Evolutionary conservation across 106 monocot species (phyloP), one percentile per base, ranked within the genome.

Genomic region (Apostasia ramifera): DNA sequence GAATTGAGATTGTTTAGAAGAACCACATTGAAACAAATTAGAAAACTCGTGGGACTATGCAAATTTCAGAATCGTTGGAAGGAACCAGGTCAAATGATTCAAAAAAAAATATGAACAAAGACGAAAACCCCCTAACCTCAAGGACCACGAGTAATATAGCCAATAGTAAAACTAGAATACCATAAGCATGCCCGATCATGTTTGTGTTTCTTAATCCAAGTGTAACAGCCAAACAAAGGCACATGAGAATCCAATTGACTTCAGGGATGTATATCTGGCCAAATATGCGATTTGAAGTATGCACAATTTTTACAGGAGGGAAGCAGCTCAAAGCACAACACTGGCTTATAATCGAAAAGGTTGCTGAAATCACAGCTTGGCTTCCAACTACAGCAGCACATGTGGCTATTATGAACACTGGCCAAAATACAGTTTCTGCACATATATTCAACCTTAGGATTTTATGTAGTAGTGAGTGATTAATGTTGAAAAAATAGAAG

Each of bases 181-280:
- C 92, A 73, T 88, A 92, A 57, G 92, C 92, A 79, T 92, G 76
- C 47, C 85, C 88, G 48, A 92, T 92, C 39, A 69, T 70, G 69
- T 81, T 88, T 7, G 88, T 85, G 68, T 85, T 67, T 78, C 81
- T 71, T 42, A 82, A 62, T 11, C 92, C 92, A 61, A 88, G 44
- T 7, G 81, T 92, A 44, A 88, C 74, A 38, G 85, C 83, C 47
- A 92, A 69, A 70, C 88, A 92, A 7, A 85, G 63, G 62, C 72
- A 77, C 88, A 92, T 88, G 41, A 92, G 82, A 38, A 82, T 80
- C 92, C 88, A 88, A 60, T 92, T 92, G 71, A 92, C 53, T 69
- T 92, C 92, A 57, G 92, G 92, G 44, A 88, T 92, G 61, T 88
- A 92, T 57, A 88, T 81, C 67, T 88, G 92, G 15, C 92, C 92